A percentile compares a stretch with the other conserved stretches of the same genome.
Conservation (phyloP, 305 asterid genomes). For the Rubia balearica region DNA sequence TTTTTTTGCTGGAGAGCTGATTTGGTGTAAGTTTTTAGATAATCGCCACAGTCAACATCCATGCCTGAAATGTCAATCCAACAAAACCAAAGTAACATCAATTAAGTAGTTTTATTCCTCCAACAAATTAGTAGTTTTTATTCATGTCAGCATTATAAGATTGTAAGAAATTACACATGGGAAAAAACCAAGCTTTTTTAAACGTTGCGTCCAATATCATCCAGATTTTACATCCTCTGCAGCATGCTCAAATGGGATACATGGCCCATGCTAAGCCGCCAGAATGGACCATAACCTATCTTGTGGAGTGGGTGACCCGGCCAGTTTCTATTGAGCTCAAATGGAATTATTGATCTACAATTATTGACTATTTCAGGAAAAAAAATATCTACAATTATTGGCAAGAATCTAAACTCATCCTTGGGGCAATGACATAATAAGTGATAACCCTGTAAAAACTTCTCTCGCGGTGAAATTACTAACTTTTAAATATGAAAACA, state of each 20-base stretch:
- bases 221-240: not conserved
- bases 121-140: not conserved
- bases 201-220: not conserved
- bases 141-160: not conserved
- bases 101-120: not conserved
- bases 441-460: no score
- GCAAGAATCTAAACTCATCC: not conserved
- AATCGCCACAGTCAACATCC: conserved; percentile 77
- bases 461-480: not conserved
- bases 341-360: not conserved
- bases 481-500: no score
- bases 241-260: conserved; percentile 3
- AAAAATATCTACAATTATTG: not conserved
- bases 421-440: not conserved
- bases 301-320: not conserved
- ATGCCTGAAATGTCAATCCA: conserved; percentile 37
- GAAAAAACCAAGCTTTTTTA: not conserved
- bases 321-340: not conserved
- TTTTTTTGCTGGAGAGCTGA: conserved; percentile 52
- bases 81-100: not conserved
- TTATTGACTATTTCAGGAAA: not conserved
- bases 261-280: not conserved
- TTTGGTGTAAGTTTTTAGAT: conserved; percentile 37
- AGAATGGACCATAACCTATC: conserved; percentile 6
- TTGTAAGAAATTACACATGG: not conserved